Base-by-base conservation (phyloP, 2,329 filamentous ascomycete species). In the Truncatella angustata region DNA sequence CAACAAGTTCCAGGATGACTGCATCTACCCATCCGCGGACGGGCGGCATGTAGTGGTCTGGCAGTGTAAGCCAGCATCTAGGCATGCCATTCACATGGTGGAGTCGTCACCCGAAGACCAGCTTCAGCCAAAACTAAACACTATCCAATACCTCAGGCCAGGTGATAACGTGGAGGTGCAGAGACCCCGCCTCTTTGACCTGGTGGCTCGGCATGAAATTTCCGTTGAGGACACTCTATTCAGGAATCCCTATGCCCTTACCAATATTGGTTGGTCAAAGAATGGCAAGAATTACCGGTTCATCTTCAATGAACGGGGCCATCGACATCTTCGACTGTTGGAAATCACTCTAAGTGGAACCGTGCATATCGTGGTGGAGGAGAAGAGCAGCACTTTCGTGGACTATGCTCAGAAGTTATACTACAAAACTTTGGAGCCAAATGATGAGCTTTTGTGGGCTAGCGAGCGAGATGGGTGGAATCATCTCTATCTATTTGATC, bases 381-480 rank as follows among this genome's bases (percentile, higher is more conserved):
- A 48, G 6, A 20, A 21, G 5, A 48, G 45, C 45, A 35, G 30
- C 10, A 48, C 30, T 23, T 48, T 48, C 23, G 23, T 48, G 16
- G 45, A 48, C 14, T 48, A 48, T 23, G 20, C 12, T 6, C 21
- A 35, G 1, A 48, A 48, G 45, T 12, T 37, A 21, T 48, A 48
- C 16, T 20, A 48, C 20, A 36, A 36, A 20, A 24, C 36, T 12
- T 20, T 48, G 28, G 45, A 48, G 30, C 5, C 18, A 20, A n/a
- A 3, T 10, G 24, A 26, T 16, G 32, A 48, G n/a, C 18, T 48
- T 12, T n/a, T 48, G 10, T 48, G 30, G 45, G 2, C 45, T 11
- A 48, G 45, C 23, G 28, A 48, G 45, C 28, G 45, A 21, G 45
- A 48, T 36, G 45, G 45, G 11, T 48, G 28, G 28, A 48, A 48